These are phyloP conservation scores for Fusarium agapanthi DNA, from an alignment of 2,329 filamentous ascomycete genomes.

Conservation along the genomic window DNA sequence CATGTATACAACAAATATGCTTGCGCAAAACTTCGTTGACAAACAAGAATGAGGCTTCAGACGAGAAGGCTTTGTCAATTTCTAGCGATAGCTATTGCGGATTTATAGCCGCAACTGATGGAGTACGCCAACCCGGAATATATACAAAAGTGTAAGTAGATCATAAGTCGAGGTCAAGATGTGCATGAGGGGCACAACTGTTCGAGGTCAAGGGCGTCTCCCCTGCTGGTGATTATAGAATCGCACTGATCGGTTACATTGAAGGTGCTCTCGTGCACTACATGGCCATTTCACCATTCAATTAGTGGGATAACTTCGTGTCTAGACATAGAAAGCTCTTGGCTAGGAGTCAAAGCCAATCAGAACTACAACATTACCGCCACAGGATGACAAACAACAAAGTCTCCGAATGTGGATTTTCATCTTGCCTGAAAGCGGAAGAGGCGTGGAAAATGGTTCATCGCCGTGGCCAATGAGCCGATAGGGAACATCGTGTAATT, in stretches of 20 bases:
- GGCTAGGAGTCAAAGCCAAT: background rate
- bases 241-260: background rate
- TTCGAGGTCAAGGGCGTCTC: background rate
- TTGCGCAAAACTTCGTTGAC: background rate
- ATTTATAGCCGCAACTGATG: background rate
- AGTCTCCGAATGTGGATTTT: background rate
- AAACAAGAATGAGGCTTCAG: background rate
- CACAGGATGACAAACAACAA: background rate
- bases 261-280: background rate
- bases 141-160: background rate
- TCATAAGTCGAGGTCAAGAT: background rate
- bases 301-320: background rate
- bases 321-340: background rate
- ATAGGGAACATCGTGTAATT: background rate
- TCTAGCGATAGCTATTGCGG: background rate
- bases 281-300: background rate
- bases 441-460: background rate
- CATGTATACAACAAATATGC: background rate
- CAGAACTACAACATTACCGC: background rate
- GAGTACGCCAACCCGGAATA: background rate
- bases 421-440: background rate
- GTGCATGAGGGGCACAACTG: background rate
- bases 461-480: background rate
- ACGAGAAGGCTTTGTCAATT: background rate
- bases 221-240: background rate